Evolutionary conservation across 768 basidiomycete species (phyloP), one percentile per base, ranked within the genome.

Genomic region (Amanita brunnescens): DNA sequence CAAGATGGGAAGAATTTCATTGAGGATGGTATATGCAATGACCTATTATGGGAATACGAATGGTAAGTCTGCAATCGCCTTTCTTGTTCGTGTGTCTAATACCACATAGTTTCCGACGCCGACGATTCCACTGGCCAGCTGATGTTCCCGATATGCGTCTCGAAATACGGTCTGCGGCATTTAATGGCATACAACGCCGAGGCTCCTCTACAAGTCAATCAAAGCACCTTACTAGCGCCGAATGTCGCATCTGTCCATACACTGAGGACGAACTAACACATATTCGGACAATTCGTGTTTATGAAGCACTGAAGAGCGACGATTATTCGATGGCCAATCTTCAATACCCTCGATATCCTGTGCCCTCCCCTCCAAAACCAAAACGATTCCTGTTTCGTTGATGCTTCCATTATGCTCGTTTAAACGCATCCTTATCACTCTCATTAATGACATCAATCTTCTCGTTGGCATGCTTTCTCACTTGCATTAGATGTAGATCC

Each of bases 81-180:
- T 20, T 32, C 21, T 14, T 3, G 26, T 6, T 38, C 16, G 5
- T 18, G 12, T 18, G 20, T 30, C 34, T 32, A 29, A 43, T 47
- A 41, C 26, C 32, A 52, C 49, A 47, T 53, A 87, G 85, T 53
- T 87, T 85, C 67, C 78, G 80, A 35, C 77, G 83, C 47, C 69
- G 69, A 51, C 78, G 85, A 37, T 78, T 87, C 61, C 78, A 85
- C 58, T 87, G 83, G 84, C 82, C 83, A 5, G 66, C 72, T 35
- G 74, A 77, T 39, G 61, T 65, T 26, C 62, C 68, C 48, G 74
- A 73, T 49, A 57, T 57, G 43, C 62, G 62, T 42, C 26, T 61
- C 26, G 54, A 59, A n/a, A 49, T 30, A 24, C 55, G 38, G 42
- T 57, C 51, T 46, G 59, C 42, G 47, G 47, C 39, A 43, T 59